Conservation (phyloP, 1,284 basidiomycete genomes). For the Cryptococcus sp. region DNA sequence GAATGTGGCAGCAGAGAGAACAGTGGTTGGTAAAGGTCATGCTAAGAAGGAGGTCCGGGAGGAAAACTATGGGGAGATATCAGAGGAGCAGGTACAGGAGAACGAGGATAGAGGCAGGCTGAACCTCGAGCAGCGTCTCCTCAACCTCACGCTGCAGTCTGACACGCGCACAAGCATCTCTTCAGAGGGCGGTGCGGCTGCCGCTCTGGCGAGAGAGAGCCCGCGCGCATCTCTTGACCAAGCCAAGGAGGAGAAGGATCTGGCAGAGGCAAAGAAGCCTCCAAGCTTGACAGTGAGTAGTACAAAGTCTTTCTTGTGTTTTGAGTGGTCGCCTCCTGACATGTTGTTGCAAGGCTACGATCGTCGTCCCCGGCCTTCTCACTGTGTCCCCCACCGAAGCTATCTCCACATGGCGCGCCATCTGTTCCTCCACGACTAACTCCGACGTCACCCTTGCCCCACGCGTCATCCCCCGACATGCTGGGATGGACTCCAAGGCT, state of each 20-base stretch:
- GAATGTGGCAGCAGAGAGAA: slow-evolving; percentile 5
- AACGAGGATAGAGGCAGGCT: slow-evolving; percentile 21
- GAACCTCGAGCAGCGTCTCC: slow-evolving; percentile 28
- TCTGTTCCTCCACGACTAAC: slow-evolving; percentile 25
- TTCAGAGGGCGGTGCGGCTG: neutral
- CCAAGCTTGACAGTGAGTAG: slow-evolving; percentile 50
- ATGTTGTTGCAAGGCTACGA: slow-evolving; percentile 38
- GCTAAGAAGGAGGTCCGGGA: slow-evolving; percentile 7
- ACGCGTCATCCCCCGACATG: slow-evolving; percentile 12
- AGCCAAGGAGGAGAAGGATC: slow-evolving; percentile 24
- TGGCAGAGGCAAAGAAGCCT: slow-evolving; percentile 29
- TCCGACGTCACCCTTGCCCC: slow-evolving; percentile 14
- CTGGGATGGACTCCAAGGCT: slow-evolving; percentile 2
- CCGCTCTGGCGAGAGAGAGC: slow-evolving; percentile 6
- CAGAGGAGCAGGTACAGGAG: slow-evolving; percentile 2
- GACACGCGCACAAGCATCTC: slow-evolving; percentile 14
- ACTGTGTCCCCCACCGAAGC: slow-evolving; percentile 51
- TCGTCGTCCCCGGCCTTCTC: slow-evolving; percentile 53
- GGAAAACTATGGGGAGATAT: too few relatives aligned
- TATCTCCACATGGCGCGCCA: slow-evolving; percentile 47
- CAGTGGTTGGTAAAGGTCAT: too few relatives aligned
- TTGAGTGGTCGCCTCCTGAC: neutral
- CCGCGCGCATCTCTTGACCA: slow-evolving; percentile 25
- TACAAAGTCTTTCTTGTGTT: neutral
- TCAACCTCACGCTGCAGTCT: slow-evolving; percentile 26